Base-by-base conservation (phyloP, 2,329 filamentous ascomycete species). In the Fusarium piperis region DNA sequence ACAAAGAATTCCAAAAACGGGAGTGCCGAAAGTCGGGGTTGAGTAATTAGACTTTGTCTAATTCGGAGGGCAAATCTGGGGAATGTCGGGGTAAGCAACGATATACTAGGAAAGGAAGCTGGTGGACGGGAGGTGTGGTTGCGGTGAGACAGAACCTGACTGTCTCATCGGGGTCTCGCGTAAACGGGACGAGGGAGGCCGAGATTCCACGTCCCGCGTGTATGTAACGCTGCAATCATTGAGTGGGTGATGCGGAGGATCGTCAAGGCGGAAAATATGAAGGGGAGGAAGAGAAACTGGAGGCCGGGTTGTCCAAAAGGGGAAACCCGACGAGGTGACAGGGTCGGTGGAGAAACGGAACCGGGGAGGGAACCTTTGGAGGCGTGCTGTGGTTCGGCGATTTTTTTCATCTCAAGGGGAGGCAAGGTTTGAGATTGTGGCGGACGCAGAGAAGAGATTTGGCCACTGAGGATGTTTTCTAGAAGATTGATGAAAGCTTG, bases 251-350 rank as follows among this genome's bases (percentile, higher is more conserved):
- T 72, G 65, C 33, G 66, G 70, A 73, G 62, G 66, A 72, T 70
- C 66, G 62, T 62, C 52, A 46, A 48, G 39, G 10, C 28, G 26
- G n/a, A n/a, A 30, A 48, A 33, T 13, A 26, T n/a, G n/a, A 30
- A 48, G 33, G 32, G 36, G 30, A 39, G 39, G 20, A 10, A 15
- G 28, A 20, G 20, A 38, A n/a, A 51, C 16, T 48, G 39, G 51
- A 70, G 59, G 44, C 51, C 72, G 70, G 68, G n/a, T 32, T 72
- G 33, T 55, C 66, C 57, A n/a, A 70, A 74, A 67, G 9, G 28
- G 65, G 74, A n/a, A 76, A 71, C 6, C 68, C 72, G 70, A 57
- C 9, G 30, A 39, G 28, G 41, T 33, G 13, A 18, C 28, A n/a
- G 53, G 55, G 63, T 46, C 11, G 8, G 51, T 55, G 62, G 36